phyloP scores from a whole-genome alignment of 108 stramenopile species.

The Epithemia pelagica region DNA sequence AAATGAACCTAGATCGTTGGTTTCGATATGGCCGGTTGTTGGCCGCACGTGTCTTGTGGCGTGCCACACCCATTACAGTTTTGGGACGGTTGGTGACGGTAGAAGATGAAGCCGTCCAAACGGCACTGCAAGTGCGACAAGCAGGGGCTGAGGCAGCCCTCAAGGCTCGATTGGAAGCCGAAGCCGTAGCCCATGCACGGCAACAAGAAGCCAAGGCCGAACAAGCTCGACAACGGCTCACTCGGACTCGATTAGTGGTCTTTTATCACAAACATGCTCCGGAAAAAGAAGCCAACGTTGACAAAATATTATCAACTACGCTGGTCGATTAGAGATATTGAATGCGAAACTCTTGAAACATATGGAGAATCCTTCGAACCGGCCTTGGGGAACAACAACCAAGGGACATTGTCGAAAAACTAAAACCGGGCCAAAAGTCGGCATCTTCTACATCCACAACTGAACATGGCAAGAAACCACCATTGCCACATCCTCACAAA shows the following conservation, averaged over 20 bases:
- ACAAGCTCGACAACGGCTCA: conserved; percentile 52
- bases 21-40: conserved; percentile 20
- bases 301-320: conserved; percentile 67
- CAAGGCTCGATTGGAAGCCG: conserved; percentile 48
- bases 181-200: conserved; percentile 50
- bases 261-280: conserved; percentile 73
- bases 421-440: too few species aligned
- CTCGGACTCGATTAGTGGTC: conserved; percentile 60
- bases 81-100: conserved; percentile 37
- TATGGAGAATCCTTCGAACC: conserved; percentile 80
- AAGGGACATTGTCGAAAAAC: too few species aligned
- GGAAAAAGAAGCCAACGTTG: conserved; percentile 68
- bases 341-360: conserved; percentile 62
- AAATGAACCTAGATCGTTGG: background rate
- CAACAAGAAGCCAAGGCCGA: conserved; percentile 51
- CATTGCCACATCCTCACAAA: too few species aligned
- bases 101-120: conserved; percentile 60
- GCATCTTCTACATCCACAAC: too few species aligned
- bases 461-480: too few species aligned
- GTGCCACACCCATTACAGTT: conserved; percentile 60
- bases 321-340: conserved; percentile 67
- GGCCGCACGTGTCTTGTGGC: conserved; percentile 26
- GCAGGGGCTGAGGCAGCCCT: conserved; percentile 43
- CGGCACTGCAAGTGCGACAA: conserved; percentile 42
- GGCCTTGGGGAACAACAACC: conserved; percentile 42